Conservation (phyloP, 495 filamentous ascomycete genomes). For the Podospora sp. region DNA sequence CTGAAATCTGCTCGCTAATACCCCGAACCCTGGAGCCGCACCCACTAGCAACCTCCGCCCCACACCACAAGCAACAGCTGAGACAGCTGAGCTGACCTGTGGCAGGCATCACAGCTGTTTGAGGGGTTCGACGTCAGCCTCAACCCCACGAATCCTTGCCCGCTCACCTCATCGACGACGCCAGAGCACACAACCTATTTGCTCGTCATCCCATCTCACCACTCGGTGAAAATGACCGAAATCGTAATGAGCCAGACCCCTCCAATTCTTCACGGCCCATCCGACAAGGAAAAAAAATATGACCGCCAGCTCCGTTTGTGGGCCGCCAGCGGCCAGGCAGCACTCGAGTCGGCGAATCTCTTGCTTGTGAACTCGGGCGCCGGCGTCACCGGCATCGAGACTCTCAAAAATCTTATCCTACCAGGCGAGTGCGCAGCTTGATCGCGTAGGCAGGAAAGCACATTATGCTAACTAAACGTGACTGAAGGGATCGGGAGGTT, state of each 20-base stretch:
- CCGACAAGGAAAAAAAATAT: conserved; percentile 90
- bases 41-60: neutral
- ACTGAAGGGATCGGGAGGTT: conserved; percentile 81
- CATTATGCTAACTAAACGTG: conserved; percentile 19
- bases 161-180: conserved; percentile 2
- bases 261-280: conserved; percentile 62
- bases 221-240: conserved; percentile 47
- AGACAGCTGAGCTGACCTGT: neutral
- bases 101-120: neutral
- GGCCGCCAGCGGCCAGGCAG: conserved; percentile 89
- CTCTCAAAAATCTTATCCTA: conserved; percentile 93
- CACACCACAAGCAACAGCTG: neutral
- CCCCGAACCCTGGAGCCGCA: neutral
- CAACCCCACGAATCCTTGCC: neutral
- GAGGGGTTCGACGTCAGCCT: neutral
- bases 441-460: neutral
- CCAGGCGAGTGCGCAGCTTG: conserved; percentile 55
- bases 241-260: conserved; percentile 53
- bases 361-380: conserved; percentile 83
- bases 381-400: conserved; percentile 84
- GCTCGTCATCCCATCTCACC: neutral
- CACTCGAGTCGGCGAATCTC: conserved; percentile 86
- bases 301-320: conserved; percentile 94
- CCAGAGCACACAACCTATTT: neutral
- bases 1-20: neutral